Evolutionary conservation across 2,329 filamentous ascomycete species (phyloP), one percentile per base, ranked within the genome.

Genomic region (Fusarium sp.): DNA sequence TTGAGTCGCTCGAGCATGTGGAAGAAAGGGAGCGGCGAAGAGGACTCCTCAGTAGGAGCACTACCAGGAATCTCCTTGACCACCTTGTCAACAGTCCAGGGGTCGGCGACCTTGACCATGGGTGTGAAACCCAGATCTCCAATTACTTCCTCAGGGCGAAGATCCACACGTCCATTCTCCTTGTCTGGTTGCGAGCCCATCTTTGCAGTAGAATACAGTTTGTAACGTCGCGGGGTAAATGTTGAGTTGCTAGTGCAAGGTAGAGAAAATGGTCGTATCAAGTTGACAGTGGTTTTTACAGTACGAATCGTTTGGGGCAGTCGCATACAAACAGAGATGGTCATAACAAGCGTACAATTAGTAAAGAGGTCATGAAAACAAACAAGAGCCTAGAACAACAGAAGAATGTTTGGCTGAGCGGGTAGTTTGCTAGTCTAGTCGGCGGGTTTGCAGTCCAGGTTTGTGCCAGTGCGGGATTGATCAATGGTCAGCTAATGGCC

Each of bases 1-100:
- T 99, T 99, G 64, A 99, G 89, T 55, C 93, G 92, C 83, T 97
- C 93, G 71, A 99, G 90, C 68, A 98, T 87, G 85, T 99, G 96
- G 83, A 99, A 97, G 86, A 98, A 98, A 38, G 95, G 90, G 16
- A 98, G 81, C 2, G 95, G 95, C 1, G 95, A 96, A 67, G 86
- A 82, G 13, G 92, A 88, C 62, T 89, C 86, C 74, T 91, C 86
- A 30, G 83, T 78, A 5, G 89, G 89, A 87, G 88, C 71, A 55
- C 68, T 71, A 67, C 88, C 86, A 33, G 86, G 85, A 51, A 97
- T 87, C 6, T 88, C 88, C 16, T 88, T 86, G 33, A 96, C 86
- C 35, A 93, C 93, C 73, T 88, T 87, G 59, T 88, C 84, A 10
- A 90, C 87, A 0, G 84, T 83, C 89, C 89, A 91, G 47, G 83